Base-by-base conservation (phyloP, 805 yeast species). In the Metschnikowia vanudenii region DNA sequence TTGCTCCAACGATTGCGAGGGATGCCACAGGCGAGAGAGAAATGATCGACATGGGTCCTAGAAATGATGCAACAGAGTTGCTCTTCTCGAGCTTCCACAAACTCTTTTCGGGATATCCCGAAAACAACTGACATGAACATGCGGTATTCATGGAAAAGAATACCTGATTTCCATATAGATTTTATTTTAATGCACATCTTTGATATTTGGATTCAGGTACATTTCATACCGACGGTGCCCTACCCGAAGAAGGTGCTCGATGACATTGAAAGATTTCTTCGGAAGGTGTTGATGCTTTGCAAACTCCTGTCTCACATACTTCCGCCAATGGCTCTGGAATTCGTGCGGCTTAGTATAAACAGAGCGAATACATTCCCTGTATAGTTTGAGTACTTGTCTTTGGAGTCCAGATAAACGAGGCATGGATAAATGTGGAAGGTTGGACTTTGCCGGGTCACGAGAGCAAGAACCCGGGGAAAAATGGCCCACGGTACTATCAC, bases 1-100 rank as follows among this genome's bases (percentile, higher is more conserved):
- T 94, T 73, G 96, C 97, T 1, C 98, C 99, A 3, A 89, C 97
- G 7, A 68, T 94, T 37, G 84, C 90, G 0, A 76, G 96, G 39
- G 96, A 89, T 57, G 69, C 75, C 49, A 76, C 81, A 34, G 91
- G 96, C 7, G 89, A 85, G 53, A 78, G 84, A 45, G 99, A 94
- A 63, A 80, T 94, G 63, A 59, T 74, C 44, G 98, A 94, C 63
- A 88, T 89, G 86, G 85, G 85, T 20, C 76, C 81, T 41, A 78
- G 92, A 61, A 89, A 88, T 53, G 84, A 80, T 32, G 81, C 84
- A 22, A 84, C 94, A 3, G 96, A 89, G 62, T 76, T 85, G 55
- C 65, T 92, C 50, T 68, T 86, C 41, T 71, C 69, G 36, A 71
- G 81, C 51, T 77, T 74, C 51, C 64, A 62, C 35, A 58, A 56